Evolutionary conservation across 164 flowering plant species (phyloP).

Genomic region (Chimonanthus salicifolius): DNA sequence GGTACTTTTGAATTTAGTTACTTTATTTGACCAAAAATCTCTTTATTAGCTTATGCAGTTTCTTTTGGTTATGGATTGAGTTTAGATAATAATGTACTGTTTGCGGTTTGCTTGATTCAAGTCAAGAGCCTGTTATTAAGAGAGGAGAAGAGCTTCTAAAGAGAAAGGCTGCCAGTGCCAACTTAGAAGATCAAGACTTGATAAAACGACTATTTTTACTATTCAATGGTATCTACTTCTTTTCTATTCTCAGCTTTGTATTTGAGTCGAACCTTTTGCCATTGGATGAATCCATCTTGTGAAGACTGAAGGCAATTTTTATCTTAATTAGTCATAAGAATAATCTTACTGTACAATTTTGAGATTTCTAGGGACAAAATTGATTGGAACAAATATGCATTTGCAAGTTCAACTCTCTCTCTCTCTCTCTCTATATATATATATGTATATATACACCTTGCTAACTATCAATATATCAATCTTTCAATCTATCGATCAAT

Average conservation of each 20-base stretch:
- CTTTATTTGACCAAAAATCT: not conserved
- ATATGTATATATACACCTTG: too few relatives aligned
- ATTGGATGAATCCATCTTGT: not conserved
- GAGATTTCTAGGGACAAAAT: too few relatives aligned
- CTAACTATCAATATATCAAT: too few relatives aligned
- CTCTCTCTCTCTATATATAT: too few relatives aligned
- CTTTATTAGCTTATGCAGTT: not conserved
- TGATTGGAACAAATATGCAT: too few relatives aligned
- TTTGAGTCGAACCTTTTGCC: not conserved
- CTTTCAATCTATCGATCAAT: too few relatives aligned
- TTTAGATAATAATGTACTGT: constrained; percentile 13
- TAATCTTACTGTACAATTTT: too few relatives aligned
- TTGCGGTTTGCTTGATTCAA: constrained; percentile 27
- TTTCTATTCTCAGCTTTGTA: not conserved
- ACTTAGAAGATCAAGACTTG: constrained; percentile 66
- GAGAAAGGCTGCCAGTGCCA: constrained; percentile 64
- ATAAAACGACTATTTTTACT: constrained; percentile 60
- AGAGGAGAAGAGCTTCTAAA: constrained; percentile 89
- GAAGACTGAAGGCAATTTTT: not conserved
- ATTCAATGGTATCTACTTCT: constrained; percentile 59
- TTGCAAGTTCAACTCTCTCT: too few relatives aligned
- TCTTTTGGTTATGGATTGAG: not conserved
- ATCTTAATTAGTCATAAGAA: not conserved
- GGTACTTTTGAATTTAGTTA: constrained; percentile 32
- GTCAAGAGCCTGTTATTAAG: constrained; percentile 78